Evolutionary conservation across 352 stramenopile species (phyloP).

Genomic region (Phytopythium boreale): DNA sequence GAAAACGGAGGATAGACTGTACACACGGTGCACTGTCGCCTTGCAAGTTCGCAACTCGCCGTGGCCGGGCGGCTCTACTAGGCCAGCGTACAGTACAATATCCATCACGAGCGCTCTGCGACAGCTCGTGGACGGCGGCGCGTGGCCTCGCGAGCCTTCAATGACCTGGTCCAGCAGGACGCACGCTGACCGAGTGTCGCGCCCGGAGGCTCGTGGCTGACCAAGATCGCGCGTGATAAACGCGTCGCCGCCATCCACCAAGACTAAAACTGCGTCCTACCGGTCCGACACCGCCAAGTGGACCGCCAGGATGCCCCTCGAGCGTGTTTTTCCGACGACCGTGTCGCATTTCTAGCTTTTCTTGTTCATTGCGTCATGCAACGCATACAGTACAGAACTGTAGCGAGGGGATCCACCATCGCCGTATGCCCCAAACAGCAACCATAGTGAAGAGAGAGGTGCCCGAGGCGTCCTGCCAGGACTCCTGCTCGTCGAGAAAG

Average conservation of each 20-base stretch:
- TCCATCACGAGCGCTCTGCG: background rate
- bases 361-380: background rate
- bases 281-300: background rate
- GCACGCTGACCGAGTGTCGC: background rate
- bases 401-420: background rate
- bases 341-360: conserved; percentile 1
- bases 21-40: background rate
- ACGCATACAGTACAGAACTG: background rate
- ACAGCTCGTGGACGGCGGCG: background rate
- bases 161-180: background rate
- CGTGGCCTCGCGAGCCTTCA: background rate
- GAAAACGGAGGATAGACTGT: too few species aligned
- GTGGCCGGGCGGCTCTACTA: too few species aligned
- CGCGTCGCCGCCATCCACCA: background rate
- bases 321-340: conserved; percentile 2
- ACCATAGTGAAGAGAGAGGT: too few species aligned
- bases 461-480: too few species aligned
- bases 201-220: background rate
- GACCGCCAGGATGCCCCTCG: background rate
- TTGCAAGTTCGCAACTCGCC: background rate
- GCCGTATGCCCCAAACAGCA: background rate
- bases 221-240: background rate
- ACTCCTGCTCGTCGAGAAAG: background rate
- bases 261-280: background rate
- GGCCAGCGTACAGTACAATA: too few species aligned